phyloP scores from a whole-genome alignment of 108 stramenopile genomes.

The Craspedostauros australis region DNA sequence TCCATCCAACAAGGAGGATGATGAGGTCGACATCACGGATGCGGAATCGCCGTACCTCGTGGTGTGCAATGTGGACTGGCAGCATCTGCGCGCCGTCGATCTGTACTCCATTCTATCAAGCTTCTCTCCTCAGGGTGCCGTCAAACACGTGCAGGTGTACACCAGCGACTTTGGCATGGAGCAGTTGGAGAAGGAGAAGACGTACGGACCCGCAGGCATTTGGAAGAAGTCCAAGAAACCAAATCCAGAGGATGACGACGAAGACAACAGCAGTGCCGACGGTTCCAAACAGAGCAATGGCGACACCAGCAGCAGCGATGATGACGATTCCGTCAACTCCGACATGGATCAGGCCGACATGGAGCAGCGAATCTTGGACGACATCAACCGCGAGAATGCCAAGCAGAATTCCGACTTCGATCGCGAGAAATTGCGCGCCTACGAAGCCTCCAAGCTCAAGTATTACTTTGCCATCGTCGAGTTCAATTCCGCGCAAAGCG shows the following conservation, averaged over 20 bases:
- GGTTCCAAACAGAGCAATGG: slow-evolving; percentile 7
- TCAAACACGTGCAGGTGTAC: slow-evolving; percentile 77
- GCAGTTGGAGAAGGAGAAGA: slow-evolving; percentile 81
- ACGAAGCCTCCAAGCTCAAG: slow-evolving; percentile 90
- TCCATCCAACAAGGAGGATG: slow-evolving; percentile 40
- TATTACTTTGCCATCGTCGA: slow-evolving; percentile 96
- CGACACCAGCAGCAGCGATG: slow-evolving; percentile 6
- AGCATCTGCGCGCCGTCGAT: slow-evolving; percentile 84
- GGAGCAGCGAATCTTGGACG: not conserved
- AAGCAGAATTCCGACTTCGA: slow-evolving; percentile 68
- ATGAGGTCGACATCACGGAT: slow-evolving; percentile 45
- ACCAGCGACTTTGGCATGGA: slow-evolving; percentile 85
- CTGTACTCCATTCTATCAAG: slow-evolving; percentile 81
- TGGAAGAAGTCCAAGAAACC: slow-evolving; percentile 50
- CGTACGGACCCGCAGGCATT: slow-evolving; percentile 65
- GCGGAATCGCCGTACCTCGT: slow-evolving; percentile 69
- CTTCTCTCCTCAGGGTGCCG: slow-evolving; percentile 72
- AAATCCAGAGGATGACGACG: slow-evolving; percentile 5
- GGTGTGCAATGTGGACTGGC: slow-evolving; percentile 89
- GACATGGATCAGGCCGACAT: slow-evolving; percentile 21
- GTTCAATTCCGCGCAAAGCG: slow-evolving; percentile 60
- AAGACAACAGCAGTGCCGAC: slow-evolving; percentile 1
- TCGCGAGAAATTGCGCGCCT: slow-evolving; percentile 86
- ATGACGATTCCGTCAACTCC: slow-evolving; percentile 16
- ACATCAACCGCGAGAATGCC: slow-evolving; percentile 6